A percentile compares a stretch with the other conserved stretches of the same genome.
phyloP scores from a whole-genome alignment of 2,329 filamentous ascomycete genomes.

The Curvularia eragrostidis region DNA sequence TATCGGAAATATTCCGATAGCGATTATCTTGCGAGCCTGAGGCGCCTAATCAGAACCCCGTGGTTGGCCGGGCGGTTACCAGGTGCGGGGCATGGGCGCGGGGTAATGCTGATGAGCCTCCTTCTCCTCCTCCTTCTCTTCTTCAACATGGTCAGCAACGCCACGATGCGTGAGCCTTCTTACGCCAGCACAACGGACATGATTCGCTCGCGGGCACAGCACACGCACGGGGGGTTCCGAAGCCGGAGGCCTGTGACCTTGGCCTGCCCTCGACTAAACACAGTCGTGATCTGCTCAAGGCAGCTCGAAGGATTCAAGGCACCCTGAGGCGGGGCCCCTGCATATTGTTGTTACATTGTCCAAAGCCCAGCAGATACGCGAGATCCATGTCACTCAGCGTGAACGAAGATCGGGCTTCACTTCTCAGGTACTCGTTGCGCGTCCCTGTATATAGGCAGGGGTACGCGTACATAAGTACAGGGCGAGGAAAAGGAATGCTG shows the following conservation, averaged over 20 bases:
- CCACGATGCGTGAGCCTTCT: neutral
- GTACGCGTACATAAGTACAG: neutral
- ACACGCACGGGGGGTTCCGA: neutral
- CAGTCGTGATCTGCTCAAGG: neutral
- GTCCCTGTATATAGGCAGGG: neutral
- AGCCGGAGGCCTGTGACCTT: neutral
- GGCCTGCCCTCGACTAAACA: neutral
- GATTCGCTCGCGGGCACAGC: neutral
- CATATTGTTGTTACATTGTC: neutral
- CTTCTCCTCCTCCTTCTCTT: neutral
- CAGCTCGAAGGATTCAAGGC: neutral
- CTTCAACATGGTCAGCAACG: neutral
- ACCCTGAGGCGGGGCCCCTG: neutral
- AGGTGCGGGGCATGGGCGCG: conserved; percentile 3
- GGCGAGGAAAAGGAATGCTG: neutral
- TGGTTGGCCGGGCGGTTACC: conserved; percentile 2
- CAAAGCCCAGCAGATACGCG: neutral
- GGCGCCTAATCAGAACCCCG: neutral
- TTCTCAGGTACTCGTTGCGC: neutral
- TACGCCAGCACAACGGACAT: neutral
- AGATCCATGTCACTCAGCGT: neutral
- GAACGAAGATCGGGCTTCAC: neutral
- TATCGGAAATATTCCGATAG: conserved; percentile 1
- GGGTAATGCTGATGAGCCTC: conserved; percentile 2
- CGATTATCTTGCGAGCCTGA: conserved; percentile 2